phyloP scores from a whole-genome alignment of 768 basidiomycete genomes.

The Psilocybe sp. region DNA sequence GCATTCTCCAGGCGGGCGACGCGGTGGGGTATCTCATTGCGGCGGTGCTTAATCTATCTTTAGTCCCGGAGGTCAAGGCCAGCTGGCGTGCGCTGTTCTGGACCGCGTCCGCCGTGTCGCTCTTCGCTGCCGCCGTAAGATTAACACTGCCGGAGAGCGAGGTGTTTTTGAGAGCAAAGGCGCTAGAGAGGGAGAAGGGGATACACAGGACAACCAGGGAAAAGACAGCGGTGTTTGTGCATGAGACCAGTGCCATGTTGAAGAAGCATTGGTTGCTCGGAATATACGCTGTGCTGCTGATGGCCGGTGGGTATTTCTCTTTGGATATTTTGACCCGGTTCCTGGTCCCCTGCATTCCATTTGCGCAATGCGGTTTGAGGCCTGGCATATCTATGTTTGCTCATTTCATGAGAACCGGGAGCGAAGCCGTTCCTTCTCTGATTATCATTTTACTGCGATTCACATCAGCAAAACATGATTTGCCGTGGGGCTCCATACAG shows the following conservation, averaged over 20 bases:
- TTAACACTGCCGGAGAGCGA: constrained; percentile 74
- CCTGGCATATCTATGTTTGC: not conserved
- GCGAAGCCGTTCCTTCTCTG: not conserved
- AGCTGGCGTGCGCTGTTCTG: constrained; percentile 84
- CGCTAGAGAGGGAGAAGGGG: constrained; percentile 54
- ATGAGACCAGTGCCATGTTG: constrained; percentile 73
- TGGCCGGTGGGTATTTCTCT: constrained; percentile 48
- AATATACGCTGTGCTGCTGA: constrained; percentile 80
- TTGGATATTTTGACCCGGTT: not conserved
- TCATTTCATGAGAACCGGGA: not conserved
- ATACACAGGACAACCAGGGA: constrained; percentile 37
- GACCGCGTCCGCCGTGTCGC: constrained; percentile 66
- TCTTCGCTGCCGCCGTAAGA: constrained; percentile 67
- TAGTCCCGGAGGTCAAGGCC: constrained; percentile 42
- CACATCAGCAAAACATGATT: no score
- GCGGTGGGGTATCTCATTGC: constrained; percentile 83
- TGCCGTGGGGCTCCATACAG: no score
- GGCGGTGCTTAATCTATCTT: constrained; percentile 73
- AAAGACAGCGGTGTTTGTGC: constrained; percentile 72
- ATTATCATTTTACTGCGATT: not conserved
- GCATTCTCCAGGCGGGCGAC: constrained; percentile 87
- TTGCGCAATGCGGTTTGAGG: not conserved
- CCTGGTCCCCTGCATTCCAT: not conserved
- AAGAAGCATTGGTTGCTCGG: constrained; percentile 79
- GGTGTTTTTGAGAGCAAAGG: constrained; percentile 65